A percentile compares a stretch with the other conserved stretches of the same genome.
Evolutionary conservation across 805 yeast genomes (phyloP).

Genomic region (Saccharomycopsis sp.): DNA sequence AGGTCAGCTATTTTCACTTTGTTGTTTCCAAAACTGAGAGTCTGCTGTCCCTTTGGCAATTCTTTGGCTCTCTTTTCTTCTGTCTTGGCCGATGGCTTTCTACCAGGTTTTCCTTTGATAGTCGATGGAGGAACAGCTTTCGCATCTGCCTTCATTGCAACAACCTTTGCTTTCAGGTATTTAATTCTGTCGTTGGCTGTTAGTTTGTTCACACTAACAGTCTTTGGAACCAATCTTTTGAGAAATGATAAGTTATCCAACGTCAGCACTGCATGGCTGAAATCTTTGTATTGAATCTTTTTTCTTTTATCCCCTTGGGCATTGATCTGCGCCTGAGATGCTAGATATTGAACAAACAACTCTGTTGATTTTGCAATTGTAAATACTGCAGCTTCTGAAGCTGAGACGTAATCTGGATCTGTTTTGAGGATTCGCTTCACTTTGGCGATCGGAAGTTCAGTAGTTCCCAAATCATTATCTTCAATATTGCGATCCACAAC

Average conservation of each 20-base stretch:
- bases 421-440: conserved; percentile 66
- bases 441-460: conserved; percentile 55
- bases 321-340: conserved; percentile 60
- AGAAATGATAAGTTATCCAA: conserved; percentile 59
- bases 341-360: conserved; percentile 58
- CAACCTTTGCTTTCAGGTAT: conserved; percentile 16
- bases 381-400: conserved; percentile 66
- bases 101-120: conserved; percentile 4
- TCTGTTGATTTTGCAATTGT: conserved; percentile 76
- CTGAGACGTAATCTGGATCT: conserved; percentile 65
- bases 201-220: conserved; percentile 43
- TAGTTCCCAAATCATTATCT: conserved; percentile 28
- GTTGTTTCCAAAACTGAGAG: conserved; percentile 27
- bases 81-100: neutral
- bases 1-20: conserved; percentile 5
- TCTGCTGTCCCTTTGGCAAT: conserved; percentile 38
- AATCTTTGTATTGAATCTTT: conserved; percentile 64
- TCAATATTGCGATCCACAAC: conserved; percentile 5
- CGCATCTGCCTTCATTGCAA: conserved; percentile 3
- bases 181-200: conserved; percentile 37
- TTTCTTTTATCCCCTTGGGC: conserved; percentile 63
- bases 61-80: conserved; percentile 6
- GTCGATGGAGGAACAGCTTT: conserved; percentile 12
- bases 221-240: conserved; percentile 60
- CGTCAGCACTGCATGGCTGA: conserved; percentile 53